phyloP scores from a whole-genome alignment of 768 basidiomycete genomes.

The Boletus coccyginus region DNA sequence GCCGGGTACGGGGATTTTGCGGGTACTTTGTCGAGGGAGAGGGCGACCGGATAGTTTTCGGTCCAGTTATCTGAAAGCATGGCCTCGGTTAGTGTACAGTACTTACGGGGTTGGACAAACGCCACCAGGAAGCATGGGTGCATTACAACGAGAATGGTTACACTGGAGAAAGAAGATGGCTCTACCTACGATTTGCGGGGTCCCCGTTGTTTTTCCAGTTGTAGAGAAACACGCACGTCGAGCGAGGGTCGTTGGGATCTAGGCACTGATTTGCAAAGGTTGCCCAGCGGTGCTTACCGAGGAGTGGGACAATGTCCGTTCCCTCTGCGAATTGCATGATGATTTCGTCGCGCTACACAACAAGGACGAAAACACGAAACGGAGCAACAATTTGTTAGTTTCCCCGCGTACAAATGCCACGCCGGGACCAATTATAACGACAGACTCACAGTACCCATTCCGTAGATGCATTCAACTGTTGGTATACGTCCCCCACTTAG shows the following conservation, averaged over 20 bases:
- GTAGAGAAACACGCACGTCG: constrained; percentile 28
- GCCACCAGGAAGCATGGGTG: neutral
- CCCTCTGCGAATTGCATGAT: constrained; percentile 26
- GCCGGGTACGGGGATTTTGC: constrained; percentile 26
- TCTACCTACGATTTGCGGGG: constrained; percentile 28
- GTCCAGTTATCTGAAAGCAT: constrained; percentile 25
- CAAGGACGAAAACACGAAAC: too few relatives aligned
- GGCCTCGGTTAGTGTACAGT: neutral
- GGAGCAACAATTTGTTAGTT: neutral
- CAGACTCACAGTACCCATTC: constrained; percentile 32
- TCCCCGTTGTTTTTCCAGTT: constrained; percentile 32
- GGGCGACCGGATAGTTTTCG: constrained; percentile 16
- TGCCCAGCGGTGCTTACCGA: constrained; percentile 28
- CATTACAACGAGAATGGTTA: neutral
- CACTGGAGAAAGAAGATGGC: neutral
- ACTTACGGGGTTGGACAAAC: neutral
- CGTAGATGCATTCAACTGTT: constrained; percentile 22
- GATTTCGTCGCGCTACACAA: constrained; percentile 25
- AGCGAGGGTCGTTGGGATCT: constrained; percentile 6
- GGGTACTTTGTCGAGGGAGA: constrained; percentile 11
- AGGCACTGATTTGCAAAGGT: neutral
- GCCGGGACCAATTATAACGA: neutral
- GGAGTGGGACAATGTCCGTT: constrained; percentile 26
- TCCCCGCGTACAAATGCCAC: neutral
- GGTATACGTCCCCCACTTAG: constrained; percentile 9